Percentiles rank a stretch among this genome's conserved stretches.
phyloP scores from a whole-genome alignment of 164 flowering plant species.

The Vitis rupestris region DNA sequence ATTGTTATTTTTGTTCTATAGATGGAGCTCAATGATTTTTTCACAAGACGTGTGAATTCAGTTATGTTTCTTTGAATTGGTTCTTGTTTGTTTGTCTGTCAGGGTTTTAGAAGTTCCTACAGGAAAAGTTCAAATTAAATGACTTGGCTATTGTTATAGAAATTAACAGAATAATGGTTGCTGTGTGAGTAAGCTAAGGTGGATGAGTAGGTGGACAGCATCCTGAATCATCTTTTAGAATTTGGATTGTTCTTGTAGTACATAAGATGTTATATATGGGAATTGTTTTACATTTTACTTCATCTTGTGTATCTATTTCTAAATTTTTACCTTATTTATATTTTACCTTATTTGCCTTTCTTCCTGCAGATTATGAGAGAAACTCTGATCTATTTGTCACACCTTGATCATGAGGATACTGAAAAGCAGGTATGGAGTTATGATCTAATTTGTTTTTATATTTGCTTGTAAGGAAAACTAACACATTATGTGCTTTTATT shows the following conservation, averaged over 20 bases:
- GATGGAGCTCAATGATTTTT: neutral
- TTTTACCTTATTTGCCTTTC: neutral
- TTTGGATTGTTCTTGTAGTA: too few relatives aligned
- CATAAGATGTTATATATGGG: neutral
- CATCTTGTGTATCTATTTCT: neutral
- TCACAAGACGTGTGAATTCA: neutral
- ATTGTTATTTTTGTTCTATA: neutral
- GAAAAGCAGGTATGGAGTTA: slow-evolving; percentile 77
- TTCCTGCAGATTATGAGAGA: slow-evolving; percentile 91
- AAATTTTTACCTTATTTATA: neutral
- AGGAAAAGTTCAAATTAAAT: too few relatives aligned
- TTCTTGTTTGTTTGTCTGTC: too few relatives aligned
- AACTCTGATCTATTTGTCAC: slow-evolving; percentile 87
- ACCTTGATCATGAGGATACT: slow-evolving; percentile 98
- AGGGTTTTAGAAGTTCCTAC: too few relatives aligned
- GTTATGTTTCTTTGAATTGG: neutral
- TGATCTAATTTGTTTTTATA: too few relatives aligned
- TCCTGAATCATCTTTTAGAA: too few relatives aligned
- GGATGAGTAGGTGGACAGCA: too few relatives aligned
- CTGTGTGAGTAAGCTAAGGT: too few relatives aligned
- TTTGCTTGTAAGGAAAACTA: too few relatives aligned
- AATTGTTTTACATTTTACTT: neutral
- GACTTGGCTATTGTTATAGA: too few relatives aligned
- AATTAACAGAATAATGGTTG: too few relatives aligned
- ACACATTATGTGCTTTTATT: too few relatives aligned